Evolutionary conservation across 345 rosid genomes (phyloP).

Genomic region (Aurinia saxatilis): DNA sequence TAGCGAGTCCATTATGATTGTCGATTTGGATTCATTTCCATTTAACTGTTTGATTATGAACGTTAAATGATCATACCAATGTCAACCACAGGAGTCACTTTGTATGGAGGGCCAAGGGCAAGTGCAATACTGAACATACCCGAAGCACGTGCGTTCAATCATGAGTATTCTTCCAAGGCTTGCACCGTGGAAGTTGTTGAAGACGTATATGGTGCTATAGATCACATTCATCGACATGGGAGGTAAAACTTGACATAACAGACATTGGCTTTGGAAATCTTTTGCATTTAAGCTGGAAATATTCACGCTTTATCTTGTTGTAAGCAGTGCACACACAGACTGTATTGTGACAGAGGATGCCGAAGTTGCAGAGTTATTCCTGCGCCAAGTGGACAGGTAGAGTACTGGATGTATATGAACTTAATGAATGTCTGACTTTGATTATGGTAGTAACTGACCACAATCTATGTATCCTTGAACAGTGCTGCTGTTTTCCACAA

Average conservation of each 20-base stretch:
- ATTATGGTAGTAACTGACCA: not conserved
- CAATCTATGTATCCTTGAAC: slow-evolving; percentile 19
- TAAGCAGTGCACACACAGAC: slow-evolving; percentile 87
- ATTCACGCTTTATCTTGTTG: slow-evolving; percentile 15
- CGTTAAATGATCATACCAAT: not conserved
- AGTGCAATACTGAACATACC: slow-evolving; percentile 50
- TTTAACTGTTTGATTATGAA: not conserved
- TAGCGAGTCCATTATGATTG: not conserved
- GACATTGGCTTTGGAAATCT: not conserved
- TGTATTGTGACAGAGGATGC: slow-evolving; percentile 75
- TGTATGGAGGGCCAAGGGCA: slow-evolving; percentile 83
- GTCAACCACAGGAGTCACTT: slow-evolving; percentile 53
- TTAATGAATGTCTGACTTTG: not conserved
- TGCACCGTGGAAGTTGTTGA: slow-evolving; percentile 93
- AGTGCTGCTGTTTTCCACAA: slow-evolving; percentile 99
- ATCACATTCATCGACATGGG: slow-evolving; percentile 88
- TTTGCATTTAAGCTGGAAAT: not conserved
- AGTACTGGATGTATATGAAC: not conserved
- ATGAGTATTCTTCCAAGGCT: slow-evolving; percentile 76
- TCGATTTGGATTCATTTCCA: not conserved
- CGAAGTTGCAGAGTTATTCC: slow-evolving; percentile 70
- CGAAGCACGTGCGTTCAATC: slow-evolving; percentile 54
- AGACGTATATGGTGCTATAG: slow-evolving; percentile 69
- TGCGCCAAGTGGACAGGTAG: slow-evolving; percentile 83
- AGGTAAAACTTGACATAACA: slow-evolving; percentile 37